Evolutionary conservation across 2,329 filamentous ascomycete species (phyloP).

Genomic region (Immersiporthe knoxdaviesiana): DNA sequence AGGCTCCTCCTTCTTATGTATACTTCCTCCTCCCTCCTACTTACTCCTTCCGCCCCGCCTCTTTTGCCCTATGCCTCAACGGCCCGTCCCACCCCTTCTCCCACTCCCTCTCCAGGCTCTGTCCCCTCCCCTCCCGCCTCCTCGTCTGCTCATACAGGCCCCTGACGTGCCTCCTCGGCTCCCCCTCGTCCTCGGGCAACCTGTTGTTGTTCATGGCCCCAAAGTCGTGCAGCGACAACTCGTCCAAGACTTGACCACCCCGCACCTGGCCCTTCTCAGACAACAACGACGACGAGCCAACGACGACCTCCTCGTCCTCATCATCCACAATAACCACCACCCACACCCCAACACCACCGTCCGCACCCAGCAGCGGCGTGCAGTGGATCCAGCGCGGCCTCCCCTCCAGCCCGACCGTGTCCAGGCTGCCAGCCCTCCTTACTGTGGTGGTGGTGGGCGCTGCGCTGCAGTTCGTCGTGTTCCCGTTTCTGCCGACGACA

Average conservation of each 20-base stretch:
- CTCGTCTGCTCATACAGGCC: conserved; percentile 21
- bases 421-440: neutral
- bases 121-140: conserved; percentile 15
- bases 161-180: conserved; percentile 17
- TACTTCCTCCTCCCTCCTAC: too few species aligned
- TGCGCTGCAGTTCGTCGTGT: neutral
- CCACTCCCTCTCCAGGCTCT: conserved; percentile 8
- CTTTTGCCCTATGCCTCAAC: neutral
- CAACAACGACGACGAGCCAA: neutral
- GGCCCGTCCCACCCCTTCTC: neutral
- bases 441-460: neutral
- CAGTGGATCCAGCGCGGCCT: conserved; percentile 76
- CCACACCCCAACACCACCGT: conserved; percentile 74
- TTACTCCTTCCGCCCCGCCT: neutral
- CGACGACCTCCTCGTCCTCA: conserved; percentile 40
- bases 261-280: neutral
- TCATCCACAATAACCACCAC: conserved; percentile 76
- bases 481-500: too few species aligned
- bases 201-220: conserved; percentile 16
- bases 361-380: conserved; percentile 70
- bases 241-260: conserved; percentile 7
- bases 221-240: conserved; percentile 22
- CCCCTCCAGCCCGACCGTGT: conserved; percentile 46
- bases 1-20: neutral
- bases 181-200: conserved; percentile 22